Evolutionary conservation across 2,329 filamentous ascomycete species (phyloP).

Genomic region (Helotiales sp.): DNA sequence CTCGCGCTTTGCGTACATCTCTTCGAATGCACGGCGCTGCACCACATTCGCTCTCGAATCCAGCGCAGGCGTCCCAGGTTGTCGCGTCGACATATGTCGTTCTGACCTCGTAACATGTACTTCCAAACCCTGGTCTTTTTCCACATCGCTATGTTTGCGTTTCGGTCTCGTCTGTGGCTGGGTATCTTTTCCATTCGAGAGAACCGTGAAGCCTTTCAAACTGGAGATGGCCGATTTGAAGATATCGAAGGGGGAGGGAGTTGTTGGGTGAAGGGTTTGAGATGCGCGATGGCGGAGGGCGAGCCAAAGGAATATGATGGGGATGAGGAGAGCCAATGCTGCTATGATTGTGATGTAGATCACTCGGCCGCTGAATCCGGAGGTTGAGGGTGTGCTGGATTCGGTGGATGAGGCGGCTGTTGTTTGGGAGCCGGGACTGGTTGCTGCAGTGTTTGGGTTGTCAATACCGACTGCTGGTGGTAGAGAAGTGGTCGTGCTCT

Average conservation of each 20-base stretch:
- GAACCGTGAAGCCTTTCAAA: background rate
- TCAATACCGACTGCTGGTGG: background rate
- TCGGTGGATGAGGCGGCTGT: background rate
- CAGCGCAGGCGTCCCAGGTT: background rate
- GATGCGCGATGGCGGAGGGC: conserved; percentile 13
- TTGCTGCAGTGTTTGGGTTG: background rate
- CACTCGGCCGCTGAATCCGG: conserved; percentile 1
- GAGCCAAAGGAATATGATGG: conserved; percentile 19
- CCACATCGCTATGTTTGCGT: conserved; percentile 11
- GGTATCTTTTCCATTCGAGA: background rate
- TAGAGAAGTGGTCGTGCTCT: background rate
- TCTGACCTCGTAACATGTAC: background rate
- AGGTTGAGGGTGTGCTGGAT: background rate
- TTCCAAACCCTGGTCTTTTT: conserved; percentile 1
- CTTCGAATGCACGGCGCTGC: background rate
- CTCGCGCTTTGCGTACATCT: background rate
- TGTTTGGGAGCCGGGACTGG: background rate
- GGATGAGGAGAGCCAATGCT: conserved; percentile 13
- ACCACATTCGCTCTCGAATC: background rate
- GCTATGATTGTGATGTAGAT: conserved; percentile 16
- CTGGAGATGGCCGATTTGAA: background rate
- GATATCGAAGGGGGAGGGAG: background rate
- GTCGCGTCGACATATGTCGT: background rate
- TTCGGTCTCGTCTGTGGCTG: background rate
- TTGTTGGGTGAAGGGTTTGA: background rate